These are phyloP conservation scores for Selenicereus undatus DNA, from an alignment of 148 eudicot species.

Conservation along the genomic window DNA sequence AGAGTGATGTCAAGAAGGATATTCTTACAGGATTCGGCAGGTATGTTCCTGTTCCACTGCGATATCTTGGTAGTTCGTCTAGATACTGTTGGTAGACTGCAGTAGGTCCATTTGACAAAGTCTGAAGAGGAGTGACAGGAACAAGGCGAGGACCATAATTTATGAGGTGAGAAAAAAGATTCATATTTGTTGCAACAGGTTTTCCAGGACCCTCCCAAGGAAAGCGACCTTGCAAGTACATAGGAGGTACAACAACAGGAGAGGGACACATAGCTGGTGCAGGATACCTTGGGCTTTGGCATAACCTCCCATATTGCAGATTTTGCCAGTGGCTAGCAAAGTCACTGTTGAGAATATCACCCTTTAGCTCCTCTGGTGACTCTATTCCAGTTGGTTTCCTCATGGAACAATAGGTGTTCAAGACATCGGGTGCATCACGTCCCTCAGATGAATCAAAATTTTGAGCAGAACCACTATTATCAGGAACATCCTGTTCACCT, in stretches of 20 bases:
- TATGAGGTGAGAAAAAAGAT: constrained; percentile 54
- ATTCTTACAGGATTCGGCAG: constrained; percentile 78
- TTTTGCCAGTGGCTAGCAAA: constrained; percentile 85
- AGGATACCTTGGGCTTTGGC: constrained; percentile 50
- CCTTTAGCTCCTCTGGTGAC: constrained; percentile 34
- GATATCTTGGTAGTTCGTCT: constrained; percentile 66
- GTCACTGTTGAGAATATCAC: constrained; percentile 78
- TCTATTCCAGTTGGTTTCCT: constrained; percentile 30
- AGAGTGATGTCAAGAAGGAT: background rate
- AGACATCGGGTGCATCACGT: constrained; percentile 37
- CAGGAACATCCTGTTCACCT: constrained; percentile 40
- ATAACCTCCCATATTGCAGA: constrained; percentile 72
- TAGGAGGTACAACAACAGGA: constrained; percentile 64
- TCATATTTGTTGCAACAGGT: constrained; percentile 55
- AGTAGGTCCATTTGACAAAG: constrained; percentile 51
- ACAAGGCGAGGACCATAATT: constrained; percentile 56
- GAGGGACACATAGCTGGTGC: constrained; percentile 47
- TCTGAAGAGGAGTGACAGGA: constrained; percentile 59
- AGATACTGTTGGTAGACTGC: constrained; percentile 52
- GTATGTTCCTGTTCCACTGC: constrained; percentile 91
- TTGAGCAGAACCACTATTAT: constrained; percentile 35
- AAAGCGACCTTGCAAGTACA: constrained; percentile 59
- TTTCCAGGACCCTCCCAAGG: constrained; percentile 81
- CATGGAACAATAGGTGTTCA: constrained; percentile 26
- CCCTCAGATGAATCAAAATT: constrained; percentile 33